Conservation (phyloP, 768 basidiomycete genomes). For the Boletus insuetus region DNA sequence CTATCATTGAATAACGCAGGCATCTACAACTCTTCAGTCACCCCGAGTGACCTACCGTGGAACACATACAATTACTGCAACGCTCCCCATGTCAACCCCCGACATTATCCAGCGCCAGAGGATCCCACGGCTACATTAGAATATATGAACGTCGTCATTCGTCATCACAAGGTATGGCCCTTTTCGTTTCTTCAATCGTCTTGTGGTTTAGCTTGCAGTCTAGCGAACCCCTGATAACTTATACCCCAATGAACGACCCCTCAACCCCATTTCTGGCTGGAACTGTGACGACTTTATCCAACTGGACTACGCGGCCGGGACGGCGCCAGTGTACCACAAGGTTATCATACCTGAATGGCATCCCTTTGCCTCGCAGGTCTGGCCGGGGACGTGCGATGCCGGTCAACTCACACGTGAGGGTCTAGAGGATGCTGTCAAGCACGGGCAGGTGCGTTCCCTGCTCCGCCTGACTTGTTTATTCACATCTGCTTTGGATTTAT, state of each 20-base stretch:
- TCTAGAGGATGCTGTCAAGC: conserved; percentile 39
- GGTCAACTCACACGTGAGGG: conserved; percentile 48
- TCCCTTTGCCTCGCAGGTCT: conserved; percentile 42
- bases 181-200: not conserved
- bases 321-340: conserved; percentile 39
- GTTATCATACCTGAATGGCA: conserved; percentile 39
- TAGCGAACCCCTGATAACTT: conserved; percentile 51
- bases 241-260: conserved; percentile 40
- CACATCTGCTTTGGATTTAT: not conserved
- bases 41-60: conserved; percentile 41
- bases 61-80: conserved; percentile 56
- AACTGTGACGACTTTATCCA: conserved; percentile 39
- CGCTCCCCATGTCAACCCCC: conserved; percentile 43
- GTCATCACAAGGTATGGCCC: conserved; percentile 45
- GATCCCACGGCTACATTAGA: conserved; percentile 32
- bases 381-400: conserved; percentile 47
- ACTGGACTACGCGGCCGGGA: conserved; percentile 38
- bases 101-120: conserved; percentile 36
- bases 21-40: conserved; percentile 44
- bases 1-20: conserved; percentile 23
- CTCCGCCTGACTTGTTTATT: not conserved
- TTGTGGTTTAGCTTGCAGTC: not conserved
- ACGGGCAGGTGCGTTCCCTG: conserved; percentile 35
- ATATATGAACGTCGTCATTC: conserved; percentile 42
- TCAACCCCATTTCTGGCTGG: conserved; percentile 41